These are phyloP conservation scores for Gossypium davidsonii DNA, from an alignment of 441 rosid genomes.

Conservation along the genomic window DNA sequence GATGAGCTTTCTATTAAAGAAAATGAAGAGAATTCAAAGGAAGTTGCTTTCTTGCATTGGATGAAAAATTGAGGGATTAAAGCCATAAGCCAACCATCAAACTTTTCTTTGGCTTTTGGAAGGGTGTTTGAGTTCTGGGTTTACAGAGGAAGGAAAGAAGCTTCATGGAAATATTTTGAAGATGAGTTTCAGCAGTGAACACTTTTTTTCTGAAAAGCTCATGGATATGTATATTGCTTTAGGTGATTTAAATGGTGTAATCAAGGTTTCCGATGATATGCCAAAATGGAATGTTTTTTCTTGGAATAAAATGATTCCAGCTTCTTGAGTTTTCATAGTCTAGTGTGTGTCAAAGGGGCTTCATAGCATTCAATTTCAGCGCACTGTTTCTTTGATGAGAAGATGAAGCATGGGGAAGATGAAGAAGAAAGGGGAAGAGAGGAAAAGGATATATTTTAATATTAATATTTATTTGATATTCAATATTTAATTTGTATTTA, in stretches of 20 bases:
- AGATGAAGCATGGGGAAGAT: no score
- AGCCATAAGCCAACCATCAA: constrained; percentile 31
- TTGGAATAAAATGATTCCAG: constrained; percentile 52
- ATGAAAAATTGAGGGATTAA: constrained; percentile 43
- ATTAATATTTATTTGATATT: no score
- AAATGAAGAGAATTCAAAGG: constrained; percentile 24
- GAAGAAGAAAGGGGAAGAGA: no score
- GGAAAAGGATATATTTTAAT: no score
- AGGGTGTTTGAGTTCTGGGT: constrained; percentile 39
- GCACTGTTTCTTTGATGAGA: no score
- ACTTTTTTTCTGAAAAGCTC: constrained; percentile 36
- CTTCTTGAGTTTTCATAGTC: no score
- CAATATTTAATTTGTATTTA: no score
- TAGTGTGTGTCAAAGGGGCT: no score
- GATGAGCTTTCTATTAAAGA: constrained; percentile 30
- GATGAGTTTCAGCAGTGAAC: constrained; percentile 42
- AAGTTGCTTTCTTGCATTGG: constrained; percentile 25
- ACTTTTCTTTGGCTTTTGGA: constrained; percentile 56
- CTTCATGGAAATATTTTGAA: constrained; percentile 54
- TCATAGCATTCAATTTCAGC: no score
- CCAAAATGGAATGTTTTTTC: constrained; percentile 37
- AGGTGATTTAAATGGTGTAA: constrained; percentile 41
- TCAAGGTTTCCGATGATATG: constrained; percentile 65
- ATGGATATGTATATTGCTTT: constrained; percentile 34
- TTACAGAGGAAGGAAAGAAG: constrained; percentile 40